Evolutionary conservation across 768 basidiomycete genomes (phyloP), one percentile per base, ranked within the genome.

Genomic region (Termitomyces sp.): DNA sequence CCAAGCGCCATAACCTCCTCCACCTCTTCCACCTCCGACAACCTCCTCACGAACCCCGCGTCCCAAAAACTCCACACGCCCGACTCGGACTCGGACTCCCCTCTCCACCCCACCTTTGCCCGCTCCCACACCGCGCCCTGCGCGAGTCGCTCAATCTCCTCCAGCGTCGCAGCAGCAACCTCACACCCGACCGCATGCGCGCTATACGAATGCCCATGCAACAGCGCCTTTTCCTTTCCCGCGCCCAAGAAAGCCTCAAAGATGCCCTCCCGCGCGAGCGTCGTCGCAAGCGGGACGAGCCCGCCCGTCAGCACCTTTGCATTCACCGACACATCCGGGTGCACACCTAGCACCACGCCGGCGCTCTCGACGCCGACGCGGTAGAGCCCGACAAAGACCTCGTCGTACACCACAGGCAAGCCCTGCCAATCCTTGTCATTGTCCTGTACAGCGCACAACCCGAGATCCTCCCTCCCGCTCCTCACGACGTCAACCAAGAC

Each of bases 171-270:
- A 62, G 87, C 87, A 0, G 96, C 96, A 13, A 97, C 91, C 61
- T 90, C 87, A 70, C 96, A 98, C 0, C 94, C 96, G 39, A 97
- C 79, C 0, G 96, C 84, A 68, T 97, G 92, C 3, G 96, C 96
- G 0, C 93, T 97, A 69, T 98, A 98, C 56, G 90, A 93, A 69
- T 98, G 96, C 0, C 96, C 96, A 60, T 98, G 96, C 2, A 98
- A 75, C 14, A 98, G 74, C 16, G 96, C 94, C 59, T 90, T 83
- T n/a, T 79, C 80, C 69, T 98, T 98, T 36, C 77, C 78, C 34
- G 81, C 78, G 34, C 90, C 81, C 37, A 81, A 71, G 73, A 98
- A 98, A 0, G 90, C 85, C 22, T 80, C 69, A 76, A 94, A 98
- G 36, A 98, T 85, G 4, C 80, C 78, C 59, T 89, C 79, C 3